Percentiles rank a stretch among this genome's conserved stretches.
Evolutionary conservation across 2,329 filamentous ascomycete genomes (phyloP).

Genomic region (Capronia americana): DNA sequence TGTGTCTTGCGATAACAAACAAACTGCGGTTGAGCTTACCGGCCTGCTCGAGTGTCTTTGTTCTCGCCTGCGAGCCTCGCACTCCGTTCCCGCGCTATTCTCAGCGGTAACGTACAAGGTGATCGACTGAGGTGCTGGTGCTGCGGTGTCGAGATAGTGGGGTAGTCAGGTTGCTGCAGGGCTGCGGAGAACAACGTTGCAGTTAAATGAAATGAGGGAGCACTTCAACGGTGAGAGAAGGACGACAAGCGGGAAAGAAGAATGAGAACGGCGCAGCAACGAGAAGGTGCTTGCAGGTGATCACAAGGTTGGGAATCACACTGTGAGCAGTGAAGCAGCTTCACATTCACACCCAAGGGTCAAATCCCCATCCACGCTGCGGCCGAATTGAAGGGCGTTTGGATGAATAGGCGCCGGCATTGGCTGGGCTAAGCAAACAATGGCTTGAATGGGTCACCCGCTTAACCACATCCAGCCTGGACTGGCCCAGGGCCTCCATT

Average conservation of each 20-base stretch:
- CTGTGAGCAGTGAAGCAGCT: constrained; percentile 18
- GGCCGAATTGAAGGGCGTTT: constrained; percentile 35
- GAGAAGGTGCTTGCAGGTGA: constrained; percentile 18
- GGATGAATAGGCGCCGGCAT: constrained; percentile 32
- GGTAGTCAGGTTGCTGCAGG: constrained; percentile 7
- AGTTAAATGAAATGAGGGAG: constrained; percentile 10
- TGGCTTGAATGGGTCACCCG: constrained; percentile 8
- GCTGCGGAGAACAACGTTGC: constrained; percentile 22
- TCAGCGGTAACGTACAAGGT: constrained; percentile 13
- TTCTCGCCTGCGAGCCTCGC: constrained; percentile 20
- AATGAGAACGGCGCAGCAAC: constrained; percentile 5
- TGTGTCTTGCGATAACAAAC: constrained; percentile 21
- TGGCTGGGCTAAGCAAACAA: constrained; percentile 19
- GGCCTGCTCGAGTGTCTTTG: neutral
- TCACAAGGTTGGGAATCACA: constrained; percentile 20
- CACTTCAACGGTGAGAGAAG: constrained; percentile 15
- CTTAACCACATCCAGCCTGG: constrained; percentile 19
- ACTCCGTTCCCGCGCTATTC: constrained; percentile 15
- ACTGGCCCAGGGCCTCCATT: constrained; percentile 18
- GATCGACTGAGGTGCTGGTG: constrained; percentile 3
- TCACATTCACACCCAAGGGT: constrained; percentile 23
- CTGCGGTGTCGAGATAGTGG: constrained; percentile 16
- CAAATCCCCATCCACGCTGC: constrained; percentile 27
- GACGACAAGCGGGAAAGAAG: constrained; percentile 5
- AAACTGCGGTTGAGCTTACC: constrained; percentile 13